phyloP scores from a whole-genome alignment of 176 grass and related monocot species.

The Carex kokanica region DNA sequence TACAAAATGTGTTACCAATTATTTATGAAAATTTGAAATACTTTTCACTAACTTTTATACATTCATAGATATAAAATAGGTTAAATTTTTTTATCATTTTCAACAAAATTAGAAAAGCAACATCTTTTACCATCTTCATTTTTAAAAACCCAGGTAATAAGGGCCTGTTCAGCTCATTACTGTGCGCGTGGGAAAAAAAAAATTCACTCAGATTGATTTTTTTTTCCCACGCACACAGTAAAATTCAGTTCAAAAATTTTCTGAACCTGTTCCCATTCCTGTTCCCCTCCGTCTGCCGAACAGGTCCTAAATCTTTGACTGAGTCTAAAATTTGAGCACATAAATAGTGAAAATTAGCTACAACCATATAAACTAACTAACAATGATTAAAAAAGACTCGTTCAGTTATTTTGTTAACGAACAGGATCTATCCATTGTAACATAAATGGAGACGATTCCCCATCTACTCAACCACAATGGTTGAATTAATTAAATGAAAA shows the following conservation, averaged over 20 bases:
- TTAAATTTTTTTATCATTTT: background rate
- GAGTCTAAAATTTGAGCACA: background rate
- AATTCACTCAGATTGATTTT: too few species aligned
- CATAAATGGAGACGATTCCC: background rate
- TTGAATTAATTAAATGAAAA: constrained; percentile 16
- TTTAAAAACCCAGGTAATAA: too few species aligned
- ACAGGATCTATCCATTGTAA: background rate
- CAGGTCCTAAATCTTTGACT: background rate
- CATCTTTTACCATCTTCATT: background rate
- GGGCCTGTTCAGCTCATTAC: too few species aligned
- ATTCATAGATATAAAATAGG: background rate
- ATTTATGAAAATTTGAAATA: background rate
- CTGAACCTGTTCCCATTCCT: too few species aligned
- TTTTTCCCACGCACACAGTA: too few species aligned
- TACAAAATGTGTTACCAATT: background rate
- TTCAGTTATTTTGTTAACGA: background rate
- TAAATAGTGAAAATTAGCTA: background rate
- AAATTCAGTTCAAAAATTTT: too few species aligned
- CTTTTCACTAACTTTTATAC: background rate
- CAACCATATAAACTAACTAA: background rate
- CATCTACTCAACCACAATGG: background rate
- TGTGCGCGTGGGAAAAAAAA: too few species aligned
- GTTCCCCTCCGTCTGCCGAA: too few species aligned
- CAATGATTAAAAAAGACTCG: background rate
- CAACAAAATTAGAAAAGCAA: background rate